Base-by-base conservation (phyloP, 306 rosid genomes). In the Begonia fuchsioides region DNA sequence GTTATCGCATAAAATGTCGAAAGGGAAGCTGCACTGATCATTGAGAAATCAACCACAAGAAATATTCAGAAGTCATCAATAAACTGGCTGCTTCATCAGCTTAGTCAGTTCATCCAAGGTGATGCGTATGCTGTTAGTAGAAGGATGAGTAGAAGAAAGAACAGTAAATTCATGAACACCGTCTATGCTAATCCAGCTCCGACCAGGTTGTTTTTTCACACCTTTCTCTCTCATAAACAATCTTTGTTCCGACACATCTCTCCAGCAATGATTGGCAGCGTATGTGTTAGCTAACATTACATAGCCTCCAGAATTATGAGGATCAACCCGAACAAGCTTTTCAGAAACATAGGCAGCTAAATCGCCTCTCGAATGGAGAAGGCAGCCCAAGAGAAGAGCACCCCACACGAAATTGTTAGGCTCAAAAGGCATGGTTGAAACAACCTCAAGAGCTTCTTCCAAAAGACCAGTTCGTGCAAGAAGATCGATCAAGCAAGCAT, bases 401-500 rank as follows among this genome's bases (percentile, higher is more conserved):
- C 78, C 77, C 81, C 78, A 80, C 40, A 76, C 81, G 62, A 80
- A 70, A 45, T 56, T 68, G 53, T 80, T 76, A 16, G 78, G 74
- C 62, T 76, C 66, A 47, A 80, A 63, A 49, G 81, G 81, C 81
- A 80, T 76, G 43, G 66, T 53, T 17, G 39, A 55, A 35, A 60
- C 68, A 63, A 73, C 68, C 60, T 68, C 57, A 9, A 73, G 53
- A 18, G 79, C 90, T 65, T 80, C 78, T 58, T 80, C 76, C 12
- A 80, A 49, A 32, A 58, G 63, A 45, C 83, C 72, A 11, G 53
- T 78, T 49, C 78, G 62, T 55, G 81, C 72, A 65, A 76, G 83
- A 39, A 80, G 76, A 65, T 80, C 83, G 55, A 80, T 60, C 50
- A 76, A 80, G 54, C 81, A 76, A 44, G 83, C 76, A 60, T 64